Evolutionary conservation across 176 grass and related monocot genomes (phyloP).

Genomic region (Pharus latifolius): DNA sequence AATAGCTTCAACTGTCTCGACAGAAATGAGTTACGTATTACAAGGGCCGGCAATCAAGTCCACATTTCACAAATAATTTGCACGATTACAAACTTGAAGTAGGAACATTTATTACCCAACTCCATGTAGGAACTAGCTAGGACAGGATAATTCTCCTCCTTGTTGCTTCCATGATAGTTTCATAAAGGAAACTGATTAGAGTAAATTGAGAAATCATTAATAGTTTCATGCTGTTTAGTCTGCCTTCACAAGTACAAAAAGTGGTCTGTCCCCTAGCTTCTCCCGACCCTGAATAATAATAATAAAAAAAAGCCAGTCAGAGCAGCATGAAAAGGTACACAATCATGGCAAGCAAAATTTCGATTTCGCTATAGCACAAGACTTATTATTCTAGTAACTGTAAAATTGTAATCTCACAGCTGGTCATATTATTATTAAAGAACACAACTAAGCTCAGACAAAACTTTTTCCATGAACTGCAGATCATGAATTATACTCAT

Average conservation of each 20-base stretch:
- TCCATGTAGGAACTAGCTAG: slow-evolving; percentile 13
- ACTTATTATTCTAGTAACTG: neutral
- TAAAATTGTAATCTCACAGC: neutral
- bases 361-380: neutral
- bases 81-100: slow-evolving; percentile 14
- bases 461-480: neutral
- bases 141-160: neutral
- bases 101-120: slow-evolving; percentile 22
- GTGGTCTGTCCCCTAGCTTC: slow-evolving; percentile 46
- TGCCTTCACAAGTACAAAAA: slow-evolving; percentile 76
- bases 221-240: slow-evolving; percentile 15
- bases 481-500: neutral
- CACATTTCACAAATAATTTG: slow-evolving; percentile 15
- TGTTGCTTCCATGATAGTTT: slow-evolving; percentile 9
- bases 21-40: slow-evolving; percentile 15
- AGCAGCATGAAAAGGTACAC: neutral
- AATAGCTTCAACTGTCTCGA: slow-evolving; percentile 7
- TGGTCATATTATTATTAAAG: neutral
- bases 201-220: slow-evolving; percentile 13
- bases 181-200: neutral
- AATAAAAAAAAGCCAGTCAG: slow-evolving; percentile 8
- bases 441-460: neutral
- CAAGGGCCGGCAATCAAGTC: slow-evolving; percentile 3
- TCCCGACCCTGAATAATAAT: slow-evolving; percentile 76
- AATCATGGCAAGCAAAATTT: neutral